Base-by-base conservation (phyloP, 2,329 filamentous ascomycete genomes). In the Tolypocladium ophioglossoides region DNA sequence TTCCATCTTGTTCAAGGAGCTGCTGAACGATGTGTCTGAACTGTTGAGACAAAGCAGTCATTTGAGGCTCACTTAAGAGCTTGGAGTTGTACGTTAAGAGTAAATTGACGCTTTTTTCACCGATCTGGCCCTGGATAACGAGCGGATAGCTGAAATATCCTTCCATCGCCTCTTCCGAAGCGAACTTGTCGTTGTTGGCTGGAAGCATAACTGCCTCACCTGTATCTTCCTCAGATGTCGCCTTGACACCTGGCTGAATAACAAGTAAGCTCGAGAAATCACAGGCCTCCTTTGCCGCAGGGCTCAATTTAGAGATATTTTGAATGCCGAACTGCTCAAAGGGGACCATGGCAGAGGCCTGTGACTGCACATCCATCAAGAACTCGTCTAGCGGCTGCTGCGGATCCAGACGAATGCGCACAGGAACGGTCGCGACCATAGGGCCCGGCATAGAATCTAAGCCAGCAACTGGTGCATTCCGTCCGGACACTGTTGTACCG, bases 271-370 rank as follows among this genome's bases (percentile, higher is more conserved):
- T 50, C 16, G 44, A 18, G 2, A 67, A 53, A 0, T 5, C 51
- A 6, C 71, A 70, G 8, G 77, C 63, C 4, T 64, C 57, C 24
- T 67, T 68, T 0, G 75, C 74, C 8, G 67, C 59, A 1, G 56
- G 54, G 41, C 74, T 69, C 3, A 74, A 60, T 24, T 75, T 66
- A 46, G 61, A 53, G 53, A 54, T 73, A 67, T 50, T 63, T 55
- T 22, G 73, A 73, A 55, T 76, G 72, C 72, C 72, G 8, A 24
- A 41, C 8, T 41, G 40, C 12, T 41, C 40, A 24, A 24, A 24
- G 11, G 40, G 8, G 7, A 41, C 20, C 40, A 41, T 41, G 2
- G n/a, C 40, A 24, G 40, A 41, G 11, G 40, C 40, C 16, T 41
- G 40, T 4, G n/a, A 2, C 20, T 41, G 40, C 20, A 24, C 20